A percentile compares a stretch with the other conserved stretches of the same genome.
Evolutionary conservation across 345 rosid species (phyloP).

Genomic region (Lumnitzera littorea): DNA sequence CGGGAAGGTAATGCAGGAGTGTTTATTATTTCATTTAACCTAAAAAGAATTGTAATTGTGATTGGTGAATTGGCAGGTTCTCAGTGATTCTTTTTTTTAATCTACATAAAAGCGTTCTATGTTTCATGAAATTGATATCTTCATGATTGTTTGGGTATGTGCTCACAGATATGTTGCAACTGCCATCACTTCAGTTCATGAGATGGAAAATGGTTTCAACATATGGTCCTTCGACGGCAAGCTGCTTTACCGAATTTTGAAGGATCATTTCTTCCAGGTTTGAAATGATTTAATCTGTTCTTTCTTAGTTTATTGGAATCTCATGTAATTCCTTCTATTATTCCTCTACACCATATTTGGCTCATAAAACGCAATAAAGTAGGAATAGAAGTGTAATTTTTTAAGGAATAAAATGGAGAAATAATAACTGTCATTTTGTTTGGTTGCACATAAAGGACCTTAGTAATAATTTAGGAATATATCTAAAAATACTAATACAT

Average conservation of each 20-base stretch:
- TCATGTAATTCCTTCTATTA: not conserved
- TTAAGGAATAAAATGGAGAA: too few relatives aligned
- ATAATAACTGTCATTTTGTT: too few relatives aligned
- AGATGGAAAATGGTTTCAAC: slow-evolving; percentile 96
- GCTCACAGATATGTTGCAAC: slow-evolving; percentile 72
- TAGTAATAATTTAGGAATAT: too few relatives aligned
- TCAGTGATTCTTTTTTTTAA: not conserved
- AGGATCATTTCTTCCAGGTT: slow-evolving; percentile 98
- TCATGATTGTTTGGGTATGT: not conserved
- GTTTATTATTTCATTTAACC: not conserved
- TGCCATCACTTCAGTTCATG: slow-evolving; percentile 85
- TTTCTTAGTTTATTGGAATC: not conserved
- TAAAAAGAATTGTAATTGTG: not conserved
- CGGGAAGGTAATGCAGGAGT: slow-evolving; percentile 78
- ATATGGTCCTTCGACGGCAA: slow-evolving; percentile 97
- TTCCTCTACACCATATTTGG: too few relatives aligned
- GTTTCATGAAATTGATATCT: not conserved
- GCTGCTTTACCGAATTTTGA: slow-evolving; percentile 59
- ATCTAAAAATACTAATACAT: too few relatives aligned
- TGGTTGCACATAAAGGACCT: too few relatives aligned
- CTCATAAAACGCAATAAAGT: too few relatives aligned
- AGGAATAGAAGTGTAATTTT: too few relatives aligned
- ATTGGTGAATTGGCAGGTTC: not conserved
- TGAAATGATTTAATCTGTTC: not conserved
- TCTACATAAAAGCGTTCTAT: too few relatives aligned